Base-by-base conservation (phyloP, 805 yeast species). In the Candida coquimbonensis region DNA sequence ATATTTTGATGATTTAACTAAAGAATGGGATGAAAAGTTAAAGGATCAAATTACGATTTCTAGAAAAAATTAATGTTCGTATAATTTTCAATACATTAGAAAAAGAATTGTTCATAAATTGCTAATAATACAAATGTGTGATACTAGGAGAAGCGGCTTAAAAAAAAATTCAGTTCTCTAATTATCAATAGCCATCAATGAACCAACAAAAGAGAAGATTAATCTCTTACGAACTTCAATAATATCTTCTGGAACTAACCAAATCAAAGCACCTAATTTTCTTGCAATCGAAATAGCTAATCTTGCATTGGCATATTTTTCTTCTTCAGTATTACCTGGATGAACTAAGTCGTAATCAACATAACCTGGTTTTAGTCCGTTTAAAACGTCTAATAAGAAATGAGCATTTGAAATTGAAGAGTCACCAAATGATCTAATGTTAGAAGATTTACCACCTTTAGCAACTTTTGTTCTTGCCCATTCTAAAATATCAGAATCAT, bases 221-320 rank as follows among this genome's bases (percentile, higher is more conserved):
- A 93, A 81, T 66, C 98, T 81, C 39, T 96, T 77, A 68, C 98
- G 85, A 38, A 93, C 97, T 70, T 91, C 98, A 59, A 83, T 86
- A 60, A 93, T 93, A 70, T 93, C 99, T 67, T 93, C 99, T n/a
- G 99, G 99, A n/a, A 93, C 96, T 56, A 93, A 76, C 97, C 97
- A 93, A 60, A 93, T 93, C 63, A 93, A 79, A 36, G 96, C 99
- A 51, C 99, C 99, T 56, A 93, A 72, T 68, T 93, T 93, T 77
- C 99, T 85, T 33, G 99, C 99, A 60, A 93, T 93, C 3, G 98
- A 93, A 63, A 93, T 93, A 19, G 99, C 99, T 64, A 93, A 77
- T 72, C 87, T 85, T 19, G 98, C 99, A 64, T 93, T 93, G 36
- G 96, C 95, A 62, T 88, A 88, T 61, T 75, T 78, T 53, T 91